Base-by-base conservation (phyloP, 2,329 filamentous ascomycete genomes). In the Fusarium xylarioides region DNA sequence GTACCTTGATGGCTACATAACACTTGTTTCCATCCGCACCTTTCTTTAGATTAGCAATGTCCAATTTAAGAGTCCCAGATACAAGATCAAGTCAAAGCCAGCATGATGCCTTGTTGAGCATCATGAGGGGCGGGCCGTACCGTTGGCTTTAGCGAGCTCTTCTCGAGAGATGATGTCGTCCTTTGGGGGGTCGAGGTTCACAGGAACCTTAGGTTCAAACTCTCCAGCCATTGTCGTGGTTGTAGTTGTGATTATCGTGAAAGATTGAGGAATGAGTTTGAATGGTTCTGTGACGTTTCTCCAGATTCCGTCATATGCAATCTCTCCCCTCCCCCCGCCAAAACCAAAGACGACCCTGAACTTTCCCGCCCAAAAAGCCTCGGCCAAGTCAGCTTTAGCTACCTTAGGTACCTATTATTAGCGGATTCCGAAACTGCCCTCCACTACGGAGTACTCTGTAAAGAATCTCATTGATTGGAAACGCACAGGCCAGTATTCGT, bases 151-250 rank as follows among this genome's bases (percentile, higher is more conserved):
- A 43, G 91, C 87, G 70, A 99, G 87, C 77, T 95, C 91, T 66
- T 96, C 93, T 4, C 87, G 79, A n/a, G 91, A 91, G 77, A 99
- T 98, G 42, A 89, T 89, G 78, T 98, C 95, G 80, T 94, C 89
- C 84, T 97, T 98, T 19, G 96, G 96, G 42, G 94, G 92, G 65
- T 92, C 87, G 66, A 99, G 89, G 64, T 91, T 84, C 68, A 96
- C 91, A 7, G 93, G 88, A 34, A 85, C 85, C 83, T 96, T 97
- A 47, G 94, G 94, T 80, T 93, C 92, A 78, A 97, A 97, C 76
- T 89, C 92, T 72, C 87, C 88, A 68, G 86, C 81, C 89, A 91
- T 91, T 70, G 65, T 62, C 43, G 26, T 50, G 46, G 50, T 43
- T 35, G 34, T 38, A 34, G 23, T 47, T 67, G 28, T 56, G 46